phyloP scores from a whole-genome alignment of 768 basidiomycete species.

The Stropharia rugosoannulata region DNA sequence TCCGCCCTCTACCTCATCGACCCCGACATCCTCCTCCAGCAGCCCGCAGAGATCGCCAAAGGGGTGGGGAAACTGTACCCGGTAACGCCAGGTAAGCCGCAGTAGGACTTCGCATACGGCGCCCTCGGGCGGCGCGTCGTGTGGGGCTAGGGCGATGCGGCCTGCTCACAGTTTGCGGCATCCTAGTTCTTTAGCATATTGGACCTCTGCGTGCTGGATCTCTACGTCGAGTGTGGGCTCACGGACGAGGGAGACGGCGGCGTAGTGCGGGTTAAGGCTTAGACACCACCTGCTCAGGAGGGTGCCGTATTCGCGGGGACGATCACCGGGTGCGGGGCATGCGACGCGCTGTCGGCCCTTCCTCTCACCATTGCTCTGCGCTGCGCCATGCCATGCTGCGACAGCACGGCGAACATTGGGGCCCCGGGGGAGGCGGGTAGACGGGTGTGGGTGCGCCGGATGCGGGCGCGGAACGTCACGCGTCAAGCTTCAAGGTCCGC shows the following conservation, averaged over 20 bases:
- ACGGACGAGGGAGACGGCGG: slow-evolving; percentile 29
- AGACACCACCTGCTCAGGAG: slow-evolving; percentile 68
- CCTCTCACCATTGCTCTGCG: slow-evolving; percentile 49
- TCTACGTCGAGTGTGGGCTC: slow-evolving; percentile 64
- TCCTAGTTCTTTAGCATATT: slow-evolving; percentile 71
- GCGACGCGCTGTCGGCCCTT: slow-evolving; percentile 37
- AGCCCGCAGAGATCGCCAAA: slow-evolving; percentile 7
- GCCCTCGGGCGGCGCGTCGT: slow-evolving; percentile 57
- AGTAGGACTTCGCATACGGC: slow-evolving; percentile 27
- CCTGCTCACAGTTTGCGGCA: slow-evolving; percentile 42
- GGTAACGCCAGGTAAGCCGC: slow-evolving; percentile 3
- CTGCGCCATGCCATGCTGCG: slow-evolving; percentile 54
- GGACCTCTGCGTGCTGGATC: slow-evolving; percentile 59
- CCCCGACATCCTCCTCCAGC: slow-evolving; percentile 61
- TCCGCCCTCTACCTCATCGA: slow-evolving; percentile 74
- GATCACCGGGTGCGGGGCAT: slow-evolving; percentile 39
- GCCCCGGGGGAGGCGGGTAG: slow-evolving; percentile 31
- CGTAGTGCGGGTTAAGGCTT: slow-evolving; percentile 47
- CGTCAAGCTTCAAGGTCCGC: too few species aligned
- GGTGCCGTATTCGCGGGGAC: slow-evolving; percentile 56
- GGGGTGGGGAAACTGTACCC: neutral
- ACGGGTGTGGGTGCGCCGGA: slow-evolving; percentile 43
- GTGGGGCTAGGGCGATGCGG: slow-evolving; percentile 74
- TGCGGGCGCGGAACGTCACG: slow-evolving; percentile 41
- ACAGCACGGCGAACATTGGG: slow-evolving; percentile 37